A percentile compares a stretch with the other conserved stretches of the same genome.
Evolutionary conservation across 2,329 filamentous ascomycete species (phyloP).

Genomic region (Rutstroemia sp.): DNA sequence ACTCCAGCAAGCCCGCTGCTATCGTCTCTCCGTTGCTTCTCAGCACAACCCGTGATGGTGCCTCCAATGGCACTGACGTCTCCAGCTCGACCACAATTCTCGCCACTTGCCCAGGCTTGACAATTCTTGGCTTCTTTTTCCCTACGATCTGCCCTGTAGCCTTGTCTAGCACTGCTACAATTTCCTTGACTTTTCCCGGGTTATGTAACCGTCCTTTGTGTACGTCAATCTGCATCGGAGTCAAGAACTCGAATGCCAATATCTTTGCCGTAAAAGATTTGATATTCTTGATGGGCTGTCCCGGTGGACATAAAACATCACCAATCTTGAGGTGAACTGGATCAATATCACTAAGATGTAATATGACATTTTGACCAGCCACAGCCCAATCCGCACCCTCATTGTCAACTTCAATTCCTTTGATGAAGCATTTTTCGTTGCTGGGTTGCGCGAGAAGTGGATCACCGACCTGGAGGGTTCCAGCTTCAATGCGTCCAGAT

Average conservation of each 20-base stretch:
- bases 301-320: slow-evolving; percentile 73
- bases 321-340: slow-evolving; percentile 73
- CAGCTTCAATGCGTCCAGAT: slow-evolving; percentile 78
- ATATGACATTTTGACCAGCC: slow-evolving; percentile 77
- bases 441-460: slow-evolving; percentile 72
- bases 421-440: slow-evolving; percentile 72
- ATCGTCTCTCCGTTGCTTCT: slow-evolving; percentile 76
- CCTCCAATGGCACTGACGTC: slow-evolving; percentile 69
- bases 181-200: slow-evolving; percentile 62
- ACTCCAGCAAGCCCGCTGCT: slow-evolving; percentile 77
- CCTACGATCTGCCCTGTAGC: slow-evolving; percentile 57
- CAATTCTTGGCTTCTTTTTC: slow-evolving; percentile 79
- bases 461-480: slow-evolving; percentile 79
- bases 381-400: slow-evolving; percentile 79
- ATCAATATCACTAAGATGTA: slow-evolving; percentile 84
- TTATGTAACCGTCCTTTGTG: slow-evolving; percentile 79
- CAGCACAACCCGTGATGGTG: slow-evolving; percentile 72
- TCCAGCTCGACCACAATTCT: slow-evolving; percentile 70
- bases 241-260: slow-evolving; percentile 80
- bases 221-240: slow-evolving; percentile 84
- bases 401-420: slow-evolving; percentile 70
- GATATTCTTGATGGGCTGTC: slow-evolving; percentile 60
- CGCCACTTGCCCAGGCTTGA: slow-evolving; percentile 73
- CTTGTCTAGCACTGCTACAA: slow-evolving; percentile 74
- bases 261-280: slow-evolving; percentile 75